Percentiles rank a stretch among this genome's conserved stretches.
These are phyloP conservation scores for Globisporangium nagaii DNA, from an alignment of 352 stramenopile genomes.

Conservation along the genomic window DNA sequence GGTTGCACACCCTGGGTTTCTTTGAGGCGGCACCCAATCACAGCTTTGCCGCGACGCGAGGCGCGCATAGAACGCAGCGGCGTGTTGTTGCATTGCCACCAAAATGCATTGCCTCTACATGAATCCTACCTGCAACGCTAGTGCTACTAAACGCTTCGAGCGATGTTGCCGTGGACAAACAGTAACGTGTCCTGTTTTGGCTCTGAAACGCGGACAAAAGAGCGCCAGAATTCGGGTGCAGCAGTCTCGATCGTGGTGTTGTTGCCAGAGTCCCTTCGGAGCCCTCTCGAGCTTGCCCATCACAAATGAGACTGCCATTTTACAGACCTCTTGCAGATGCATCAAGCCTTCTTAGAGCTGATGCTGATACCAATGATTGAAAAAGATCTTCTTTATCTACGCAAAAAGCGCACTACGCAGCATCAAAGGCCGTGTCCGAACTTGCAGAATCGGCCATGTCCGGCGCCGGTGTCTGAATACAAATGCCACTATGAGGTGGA, in stretches of 20 bases:
- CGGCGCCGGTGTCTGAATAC: neutral
- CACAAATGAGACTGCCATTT: neutral
- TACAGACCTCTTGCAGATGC: neutral
- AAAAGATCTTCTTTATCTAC: neutral
- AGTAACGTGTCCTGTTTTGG: no score
- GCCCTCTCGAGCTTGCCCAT: neutral
- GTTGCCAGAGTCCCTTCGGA: neutral
- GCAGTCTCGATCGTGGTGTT: neutral
- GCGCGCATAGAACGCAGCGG: neutral
- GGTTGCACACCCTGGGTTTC: neutral
- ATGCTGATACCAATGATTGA: no score
- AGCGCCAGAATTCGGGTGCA: neutral
- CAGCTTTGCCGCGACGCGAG: neutral
- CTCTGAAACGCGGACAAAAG: no score
- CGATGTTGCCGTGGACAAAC: no score
- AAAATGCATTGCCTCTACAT: neutral
- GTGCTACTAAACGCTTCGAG: neutral
- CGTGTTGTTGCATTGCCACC: neutral
- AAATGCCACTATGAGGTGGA: constrained; percentile 1
- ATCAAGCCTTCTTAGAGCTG: no score
- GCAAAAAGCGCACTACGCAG: neutral
- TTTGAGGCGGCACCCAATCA: neutral
- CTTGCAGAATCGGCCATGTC: neutral
- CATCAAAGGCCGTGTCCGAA: neutral
- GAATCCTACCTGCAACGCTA: neutral